These are phyloP conservation scores for Styphnolobium japonicum DNA, from an alignment of 306 rosid species.

Conservation along the genomic window DNA sequence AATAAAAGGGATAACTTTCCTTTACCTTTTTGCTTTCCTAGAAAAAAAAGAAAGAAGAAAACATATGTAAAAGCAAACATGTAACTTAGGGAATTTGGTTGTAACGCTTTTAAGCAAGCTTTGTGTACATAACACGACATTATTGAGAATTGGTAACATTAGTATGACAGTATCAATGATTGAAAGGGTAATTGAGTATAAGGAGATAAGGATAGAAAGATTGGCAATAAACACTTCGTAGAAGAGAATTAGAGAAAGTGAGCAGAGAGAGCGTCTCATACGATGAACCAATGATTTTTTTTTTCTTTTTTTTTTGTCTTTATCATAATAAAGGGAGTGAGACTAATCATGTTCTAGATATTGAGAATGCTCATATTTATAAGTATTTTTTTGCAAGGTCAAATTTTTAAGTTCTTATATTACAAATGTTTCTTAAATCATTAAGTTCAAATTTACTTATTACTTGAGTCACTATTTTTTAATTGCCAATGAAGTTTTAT, in stretches of 20 bases:
- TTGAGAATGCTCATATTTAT: too few relatives aligned
- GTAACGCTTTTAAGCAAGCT: slow-evolving; percentile 32
- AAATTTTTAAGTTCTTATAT: too few relatives aligned
- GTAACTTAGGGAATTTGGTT: slow-evolving; percentile 19
- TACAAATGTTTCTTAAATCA: too few relatives aligned
- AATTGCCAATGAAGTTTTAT: background rate
- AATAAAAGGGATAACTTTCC: slow-evolving; percentile 6
- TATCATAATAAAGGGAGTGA: too few relatives aligned
- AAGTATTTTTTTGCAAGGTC: too few relatives aligned
- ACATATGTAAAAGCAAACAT: background rate
- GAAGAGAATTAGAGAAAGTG: background rate
- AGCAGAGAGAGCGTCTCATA: background rate
- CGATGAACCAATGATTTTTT: too few relatives aligned
- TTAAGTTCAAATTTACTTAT: too few relatives aligned
- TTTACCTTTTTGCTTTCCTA: background rate
- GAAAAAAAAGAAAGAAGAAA: background rate
- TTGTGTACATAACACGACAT: slow-evolving; percentile 28
- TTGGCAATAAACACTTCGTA: background rate
- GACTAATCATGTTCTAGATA: too few relatives aligned
- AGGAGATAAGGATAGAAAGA: background rate
- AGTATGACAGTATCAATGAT: slow-evolving; percentile 12
- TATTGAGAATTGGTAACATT: slow-evolving; percentile 7
- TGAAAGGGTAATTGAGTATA: background rate
- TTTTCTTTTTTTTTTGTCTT: too few relatives aligned
- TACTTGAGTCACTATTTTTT: too few relatives aligned